These are phyloP conservation scores for Lecanicillium sp. DNA, from an alignment of 2,329 filamentous ascomycete genomes.

Conservation along the genomic window DNA sequence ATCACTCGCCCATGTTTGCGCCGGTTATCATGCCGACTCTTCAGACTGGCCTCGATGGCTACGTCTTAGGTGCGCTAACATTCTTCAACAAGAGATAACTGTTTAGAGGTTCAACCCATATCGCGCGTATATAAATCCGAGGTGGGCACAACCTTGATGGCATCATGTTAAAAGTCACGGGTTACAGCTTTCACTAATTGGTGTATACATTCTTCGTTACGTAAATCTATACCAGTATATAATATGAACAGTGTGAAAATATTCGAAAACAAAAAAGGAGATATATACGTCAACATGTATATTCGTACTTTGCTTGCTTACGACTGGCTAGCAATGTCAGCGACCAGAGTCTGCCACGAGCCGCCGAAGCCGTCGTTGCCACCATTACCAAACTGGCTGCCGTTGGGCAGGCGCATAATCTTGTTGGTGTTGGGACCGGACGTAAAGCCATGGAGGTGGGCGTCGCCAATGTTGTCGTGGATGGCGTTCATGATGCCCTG, in stretches of 20 bases:
- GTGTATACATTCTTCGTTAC: background rate
- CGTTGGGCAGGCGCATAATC: constrained; percentile 16
- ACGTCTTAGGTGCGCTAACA: constrained; percentile 17
- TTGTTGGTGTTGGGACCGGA: constrained; percentile 14
- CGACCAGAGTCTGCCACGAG: constrained; percentile 17
- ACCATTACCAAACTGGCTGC: constrained; percentile 15
- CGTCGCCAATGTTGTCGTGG: constrained; percentile 11
- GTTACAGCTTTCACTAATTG: background rate
- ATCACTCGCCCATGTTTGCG: constrained; percentile 23
- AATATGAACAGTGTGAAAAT: background rate
- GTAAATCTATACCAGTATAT: background rate
- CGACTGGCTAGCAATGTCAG: constrained; percentile 17
- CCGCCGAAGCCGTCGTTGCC: constrained; percentile 16
- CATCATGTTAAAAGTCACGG: background rate
- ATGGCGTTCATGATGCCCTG: constrained; percentile 19
- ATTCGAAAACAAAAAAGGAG: background rate
- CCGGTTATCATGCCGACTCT: constrained; percentile 22
- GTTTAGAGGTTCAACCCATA: background rate
- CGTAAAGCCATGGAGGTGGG: constrained; percentile 16
- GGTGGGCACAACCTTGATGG: constrained; percentile 1
- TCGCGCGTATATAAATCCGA: background rate
- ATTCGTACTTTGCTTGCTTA: background rate
- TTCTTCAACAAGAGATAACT: constrained; percentile 13
- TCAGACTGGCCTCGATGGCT: constrained; percentile 19
- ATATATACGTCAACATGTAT: background rate